Percentiles rank a stretch among this genome's conserved stretches.
Conservation (phyloP, 108 stramenopile species). For the Chaetoceros muelleri region DNA sequence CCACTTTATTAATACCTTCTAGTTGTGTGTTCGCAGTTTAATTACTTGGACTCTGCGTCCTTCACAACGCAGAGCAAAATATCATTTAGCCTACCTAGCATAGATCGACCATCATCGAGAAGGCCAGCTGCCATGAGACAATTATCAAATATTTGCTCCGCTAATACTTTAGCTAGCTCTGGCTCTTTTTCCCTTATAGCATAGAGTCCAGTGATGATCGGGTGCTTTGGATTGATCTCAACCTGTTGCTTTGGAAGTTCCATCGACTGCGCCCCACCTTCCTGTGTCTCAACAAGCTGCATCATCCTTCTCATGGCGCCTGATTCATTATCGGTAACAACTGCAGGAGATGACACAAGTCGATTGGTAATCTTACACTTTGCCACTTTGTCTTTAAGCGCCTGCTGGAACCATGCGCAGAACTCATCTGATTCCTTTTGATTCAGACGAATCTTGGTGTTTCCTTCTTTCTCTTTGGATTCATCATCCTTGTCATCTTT, state of each 20-base stretch:
- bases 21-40: too few species aligned
- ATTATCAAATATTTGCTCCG: conserved; percentile 96
- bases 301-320: conserved; percentile 95
- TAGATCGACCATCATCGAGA: conserved; percentile 89
- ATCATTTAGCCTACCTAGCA: conserved; percentile 91
- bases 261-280: conserved; percentile 54
- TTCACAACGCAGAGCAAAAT: conserved; percentile 72
- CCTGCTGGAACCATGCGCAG: conserved; percentile 70
- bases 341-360: conserved; percentile 86
- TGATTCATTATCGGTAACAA: conserved; percentile 95
- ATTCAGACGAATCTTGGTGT: conserved; percentile 17
- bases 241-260: conserved; percentile 90
- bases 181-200: conserved; percentile 50
- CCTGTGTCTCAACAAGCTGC: conserved; percentile 90
- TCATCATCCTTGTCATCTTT: conserved; percentile 23
- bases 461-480: conserved; percentile 32
- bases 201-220: conserved; percentile 78
- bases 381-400: conserved; percentile 58
- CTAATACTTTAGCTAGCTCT: conserved; percentile 61
- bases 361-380: conserved; percentile 77
- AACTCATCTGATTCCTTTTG: conserved; percentile 42
- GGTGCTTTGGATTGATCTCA: conserved; percentile 94
- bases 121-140: conserved; percentile 95
- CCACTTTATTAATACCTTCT: too few species aligned
- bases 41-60: conserved; percentile 19